Evolutionary conservation across 2,329 filamentous ascomycete genomes (phyloP).

Genomic region (Sporothrix globosa): DNA sequence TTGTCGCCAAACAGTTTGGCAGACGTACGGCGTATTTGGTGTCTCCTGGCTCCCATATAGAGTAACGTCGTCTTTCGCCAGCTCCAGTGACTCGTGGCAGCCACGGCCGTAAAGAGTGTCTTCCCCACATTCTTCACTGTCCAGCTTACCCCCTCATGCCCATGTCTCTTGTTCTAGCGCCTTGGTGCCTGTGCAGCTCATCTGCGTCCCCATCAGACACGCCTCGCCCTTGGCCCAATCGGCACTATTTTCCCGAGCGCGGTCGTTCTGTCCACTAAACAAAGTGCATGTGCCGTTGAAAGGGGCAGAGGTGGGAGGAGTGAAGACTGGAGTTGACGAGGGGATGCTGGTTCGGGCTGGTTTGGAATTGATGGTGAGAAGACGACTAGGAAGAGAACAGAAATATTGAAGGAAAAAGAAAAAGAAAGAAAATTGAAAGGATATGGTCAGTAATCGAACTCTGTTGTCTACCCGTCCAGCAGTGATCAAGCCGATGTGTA

Average conservation of each 20-base stretch:
- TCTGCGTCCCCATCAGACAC: background rate
- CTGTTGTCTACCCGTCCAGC: no score
- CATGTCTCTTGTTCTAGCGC: background rate
- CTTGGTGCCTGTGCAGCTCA: background rate
- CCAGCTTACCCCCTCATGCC: no score
- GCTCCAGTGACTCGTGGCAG: no score
- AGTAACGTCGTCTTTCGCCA: no score
- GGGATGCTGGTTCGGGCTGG: background rate
- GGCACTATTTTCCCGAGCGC: conserved; percentile 19
- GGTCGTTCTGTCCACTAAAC: background rate
- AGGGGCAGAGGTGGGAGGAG: background rate
- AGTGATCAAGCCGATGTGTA: background rate
- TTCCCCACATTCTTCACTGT: no score
- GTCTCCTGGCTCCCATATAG: no score
- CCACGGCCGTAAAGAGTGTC: no score
- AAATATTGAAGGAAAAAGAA: background rate
- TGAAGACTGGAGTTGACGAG: background rate
- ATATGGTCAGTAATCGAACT: background rate
- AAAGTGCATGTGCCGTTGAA: conserved; percentile 16
- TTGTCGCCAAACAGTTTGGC: no score
- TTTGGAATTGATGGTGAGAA: background rate
- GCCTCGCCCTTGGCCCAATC: conserved; percentile 8
- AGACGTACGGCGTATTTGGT: no score
- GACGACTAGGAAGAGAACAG: background rate
- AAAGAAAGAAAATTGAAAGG: background rate